phyloP scores from a whole-genome alignment of 164 flowering plant species.

The Magnolia kwangsiensis region DNA sequence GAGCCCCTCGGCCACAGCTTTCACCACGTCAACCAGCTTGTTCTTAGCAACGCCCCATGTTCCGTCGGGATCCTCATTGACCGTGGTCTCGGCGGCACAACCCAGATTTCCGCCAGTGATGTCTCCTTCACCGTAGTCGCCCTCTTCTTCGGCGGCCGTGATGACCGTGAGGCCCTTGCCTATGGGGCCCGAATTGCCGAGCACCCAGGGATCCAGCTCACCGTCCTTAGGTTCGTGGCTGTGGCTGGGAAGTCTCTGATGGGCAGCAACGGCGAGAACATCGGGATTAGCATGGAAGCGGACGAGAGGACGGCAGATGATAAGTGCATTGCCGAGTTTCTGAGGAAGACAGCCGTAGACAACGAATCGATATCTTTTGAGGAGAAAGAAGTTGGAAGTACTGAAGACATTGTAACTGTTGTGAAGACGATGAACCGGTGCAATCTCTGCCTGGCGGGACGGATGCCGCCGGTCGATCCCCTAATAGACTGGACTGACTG shows the following conservation, averaged over 20 bases:
- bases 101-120: slow-evolving; percentile 41
- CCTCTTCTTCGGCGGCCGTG: slow-evolving; percentile 43
- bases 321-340: slow-evolving; percentile 13
- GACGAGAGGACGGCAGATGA: slow-evolving; percentile 16
- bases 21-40: slow-evolving; percentile 32
- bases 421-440: slow-evolving; percentile 23
- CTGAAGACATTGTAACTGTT: slow-evolving; percentile 13
- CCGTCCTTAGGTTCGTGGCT: slow-evolving; percentile 25
- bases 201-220: slow-evolving; percentile 49
- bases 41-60: slow-evolving; percentile 39
- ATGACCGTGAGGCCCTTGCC: slow-evolving; percentile 45
- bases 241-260: slow-evolving; percentile 12
- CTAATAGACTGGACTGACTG: slow-evolving; percentile 27
- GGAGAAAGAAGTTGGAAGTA: slow-evolving; percentile 26
- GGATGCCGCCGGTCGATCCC: slow-evolving; percentile 23
- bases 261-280: background rate
- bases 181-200: slow-evolving; percentile 45
- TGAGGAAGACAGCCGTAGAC: background rate
- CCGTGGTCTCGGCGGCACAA: slow-evolving; percentile 48
- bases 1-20: slow-evolving; percentile 32
- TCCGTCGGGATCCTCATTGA: slow-evolving; percentile 48
- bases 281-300: background rate
- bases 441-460: slow-evolving; percentile 49
- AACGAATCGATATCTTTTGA: slow-evolving; percentile 4
- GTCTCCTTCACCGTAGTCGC: slow-evolving; percentile 27